Evolutionary conservation across 176 grass and related monocot species (phyloP), one percentile per base, ranked within the genome.

Genomic region (Luzula sylvatica): DNA sequence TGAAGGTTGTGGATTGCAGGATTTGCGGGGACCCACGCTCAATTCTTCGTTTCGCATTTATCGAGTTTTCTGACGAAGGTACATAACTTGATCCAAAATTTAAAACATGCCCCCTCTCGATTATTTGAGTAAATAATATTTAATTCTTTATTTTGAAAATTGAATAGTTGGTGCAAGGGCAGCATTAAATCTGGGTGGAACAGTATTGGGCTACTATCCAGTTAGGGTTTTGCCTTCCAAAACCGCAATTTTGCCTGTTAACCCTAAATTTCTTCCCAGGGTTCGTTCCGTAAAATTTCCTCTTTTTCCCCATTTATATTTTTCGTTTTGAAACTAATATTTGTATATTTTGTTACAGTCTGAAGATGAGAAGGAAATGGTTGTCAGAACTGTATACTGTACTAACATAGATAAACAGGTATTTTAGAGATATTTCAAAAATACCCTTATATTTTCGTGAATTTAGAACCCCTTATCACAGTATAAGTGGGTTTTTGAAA

Each of bases 401-500:
- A 94, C 76, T 77, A 87, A 87, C 68, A 94, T 94, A 78, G 88
- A 94, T 61, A 94, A 94, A 75, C 76, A 87, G 83, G 88, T 94
- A 75, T 15, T 80, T 44, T 39, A 14, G 22, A 42, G 20, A 2
- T 54, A 15, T 11, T 71, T 52, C 22, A 24, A 17, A 7, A 7
- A 35, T 35, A 35, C 30, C 30, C n/a, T n/a, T n/a, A 35, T 35
- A 35, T 35, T 35, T 35, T n/a, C n/a, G n/a, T n/a, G n/a, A n/a
- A n/a, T n/a, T n/a, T n/a, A n/a, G n/a, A n/a, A n/a, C n/a, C n/a
- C n/a, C n/a, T n/a, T n/a, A n/a, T n/a, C n/a, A n/a, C n/a, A n/a
- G n/a, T n/a, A n/a, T n/a, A n/a, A n/a, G n/a, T n/a, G n/a, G n/a
- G n/a, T n/a, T n/a, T n/a, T n/a, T n/a, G n/a, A n/a, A n/a, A n/a